phyloP scores from a whole-genome alignment of 192 early-diverging fungal species.

The Coemansia sp. region DNA sequence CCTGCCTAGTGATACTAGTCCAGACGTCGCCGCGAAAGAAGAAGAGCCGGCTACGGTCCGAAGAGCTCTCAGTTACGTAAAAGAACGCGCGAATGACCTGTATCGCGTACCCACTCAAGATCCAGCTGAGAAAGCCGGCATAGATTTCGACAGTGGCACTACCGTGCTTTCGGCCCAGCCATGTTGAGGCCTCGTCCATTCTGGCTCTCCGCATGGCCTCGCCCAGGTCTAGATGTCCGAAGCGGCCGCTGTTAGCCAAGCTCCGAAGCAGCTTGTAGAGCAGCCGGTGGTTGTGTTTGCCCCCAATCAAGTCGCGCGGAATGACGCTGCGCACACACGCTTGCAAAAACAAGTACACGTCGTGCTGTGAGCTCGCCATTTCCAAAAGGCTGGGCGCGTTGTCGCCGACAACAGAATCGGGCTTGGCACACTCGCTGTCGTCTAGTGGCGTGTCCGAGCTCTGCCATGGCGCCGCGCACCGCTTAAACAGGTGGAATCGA shows the following conservation, averaged over 20 bases:
- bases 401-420: neutral
- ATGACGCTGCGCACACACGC: constrained; percentile 60
- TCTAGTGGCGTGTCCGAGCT: neutral
- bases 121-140: constrained; percentile 68
- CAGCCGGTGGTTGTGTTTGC: constrained; percentile 58
- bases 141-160: constrained; percentile 56
- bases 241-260: constrained; percentile 62
- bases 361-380: constrained; percentile 16
- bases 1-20: constrained; percentile 58
- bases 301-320: constrained; percentile 69
- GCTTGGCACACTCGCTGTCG: neutral
- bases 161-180: constrained; percentile 11
- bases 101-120: constrained; percentile 64
- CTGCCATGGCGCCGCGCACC: constrained; percentile 60
- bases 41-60: constrained; percentile 66
- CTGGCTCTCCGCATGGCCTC: constrained; percentile 63
- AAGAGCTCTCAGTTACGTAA: constrained; percentile 79
- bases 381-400: constrained; percentile 22
- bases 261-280: constrained; percentile 62
- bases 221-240: constrained; percentile 65
- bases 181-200: constrained; percentile 40
- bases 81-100: constrained; percentile 70
- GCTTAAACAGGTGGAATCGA: constrained; percentile 47
- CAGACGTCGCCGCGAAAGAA: constrained; percentile 84
- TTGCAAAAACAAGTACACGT: constrained; percentile 60